These are phyloP conservation scores for Trifolium repens DNA, from an alignment of 306 rosid genomes.

Conservation along the genomic window DNA sequence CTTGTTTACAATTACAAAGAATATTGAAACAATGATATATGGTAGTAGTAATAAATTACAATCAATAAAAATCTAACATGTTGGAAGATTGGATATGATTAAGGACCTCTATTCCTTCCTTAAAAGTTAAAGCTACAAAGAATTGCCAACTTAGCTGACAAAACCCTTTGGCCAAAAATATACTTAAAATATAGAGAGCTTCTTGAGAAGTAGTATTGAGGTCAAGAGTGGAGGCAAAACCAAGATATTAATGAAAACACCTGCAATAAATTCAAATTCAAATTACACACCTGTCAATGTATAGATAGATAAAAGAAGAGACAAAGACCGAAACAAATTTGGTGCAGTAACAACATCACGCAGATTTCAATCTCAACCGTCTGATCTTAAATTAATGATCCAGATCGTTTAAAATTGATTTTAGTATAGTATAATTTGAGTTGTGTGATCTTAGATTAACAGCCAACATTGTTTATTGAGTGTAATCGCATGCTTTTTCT, in stretches of 20 bases:
- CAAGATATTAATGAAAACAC: background rate
- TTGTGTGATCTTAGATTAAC: background rate
- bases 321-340: too few species aligned
- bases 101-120: background rate
- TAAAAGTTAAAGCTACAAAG: background rate
- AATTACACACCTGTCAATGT: background rate
- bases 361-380: background rate
- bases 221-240: conserved; percentile 9
- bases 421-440: background rate
- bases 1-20: conserved; percentile 1
- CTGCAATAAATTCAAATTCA: conserved; percentile 3
- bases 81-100: background rate
- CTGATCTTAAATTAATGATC: background rate
- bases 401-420: background rate
- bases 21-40: conserved; percentile 2
- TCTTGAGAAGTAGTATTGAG: conserved; percentile 2
- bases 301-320: too few species aligned
- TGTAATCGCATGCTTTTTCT: background rate
- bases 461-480: background rate
- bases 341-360: background rate
- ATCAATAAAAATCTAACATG: background rate
- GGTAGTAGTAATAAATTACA: background rate
- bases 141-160: background rate
- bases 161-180: background rate
- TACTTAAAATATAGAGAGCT: background rate